These are phyloP conservation scores for Russula dissimulans DNA, from an alignment of 768 basidiomycete species.

Conservation along the genomic window DNA sequence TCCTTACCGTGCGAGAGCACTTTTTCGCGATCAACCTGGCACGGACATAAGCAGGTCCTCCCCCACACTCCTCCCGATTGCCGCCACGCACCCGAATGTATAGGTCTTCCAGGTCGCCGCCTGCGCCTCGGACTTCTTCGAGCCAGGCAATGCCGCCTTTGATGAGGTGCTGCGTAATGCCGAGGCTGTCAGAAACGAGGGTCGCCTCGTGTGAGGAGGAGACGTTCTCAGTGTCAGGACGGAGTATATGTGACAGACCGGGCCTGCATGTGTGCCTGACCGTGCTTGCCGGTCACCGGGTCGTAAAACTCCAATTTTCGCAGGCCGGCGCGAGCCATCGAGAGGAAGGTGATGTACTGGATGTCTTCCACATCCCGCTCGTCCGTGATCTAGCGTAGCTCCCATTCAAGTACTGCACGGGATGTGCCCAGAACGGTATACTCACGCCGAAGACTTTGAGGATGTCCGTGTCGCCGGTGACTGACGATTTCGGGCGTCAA, in stretches of 20 bases:
- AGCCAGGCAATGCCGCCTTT: slow-evolving; percentile 58
- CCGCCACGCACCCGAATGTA: slow-evolving; percentile 45
- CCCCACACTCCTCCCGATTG: background rate
- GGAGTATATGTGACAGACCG: slow-evolving; percentile 37
- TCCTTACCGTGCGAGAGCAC: slow-evolving; percentile 57
- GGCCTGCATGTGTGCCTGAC: slow-evolving; percentile 88
- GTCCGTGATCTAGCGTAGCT: slow-evolving; percentile 45
- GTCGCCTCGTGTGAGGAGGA: background rate
- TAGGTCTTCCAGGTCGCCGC: slow-evolving; percentile 55
- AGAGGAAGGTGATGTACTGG: slow-evolving; percentile 69
- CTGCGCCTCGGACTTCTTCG: slow-evolving; percentile 51
- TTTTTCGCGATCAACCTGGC: slow-evolving; percentile 61
- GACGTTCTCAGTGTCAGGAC: background rate
- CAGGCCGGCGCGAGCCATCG: slow-evolving; percentile 81
- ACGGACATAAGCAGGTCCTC: background rate
- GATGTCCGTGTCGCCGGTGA: slow-evolving; percentile 67
- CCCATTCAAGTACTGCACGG: background rate
- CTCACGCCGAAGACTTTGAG: slow-evolving; percentile 69
- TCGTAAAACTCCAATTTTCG: slow-evolving; percentile 79
- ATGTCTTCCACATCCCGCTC: slow-evolving; percentile 65
- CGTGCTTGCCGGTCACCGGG: slow-evolving; percentile 70
- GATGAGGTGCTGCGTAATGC: slow-evolving; percentile 76
- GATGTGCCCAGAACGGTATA: background rate
- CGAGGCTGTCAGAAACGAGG: slow-evolving; percentile 40
- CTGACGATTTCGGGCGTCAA: slow-evolving; percentile 28